A percentile compares a stretch with the other conserved stretches of the same genome.
phyloP scores from a whole-genome alignment of 805 yeast species.

The Blastobotrys parvus region DNA sequence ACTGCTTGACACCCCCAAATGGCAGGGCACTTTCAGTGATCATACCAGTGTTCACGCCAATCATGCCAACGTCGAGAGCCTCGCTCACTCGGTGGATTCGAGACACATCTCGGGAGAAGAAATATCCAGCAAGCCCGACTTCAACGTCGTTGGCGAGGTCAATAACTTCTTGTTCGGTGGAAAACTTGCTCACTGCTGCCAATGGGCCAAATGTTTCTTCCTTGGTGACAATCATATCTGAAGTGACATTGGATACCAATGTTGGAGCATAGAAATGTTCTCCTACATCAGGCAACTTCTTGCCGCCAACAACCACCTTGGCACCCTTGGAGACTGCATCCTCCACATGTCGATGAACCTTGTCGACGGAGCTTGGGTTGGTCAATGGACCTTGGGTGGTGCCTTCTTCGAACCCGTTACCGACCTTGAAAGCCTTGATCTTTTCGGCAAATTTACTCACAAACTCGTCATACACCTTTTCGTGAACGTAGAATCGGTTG shows the following conservation, averaged over 20 bases:
- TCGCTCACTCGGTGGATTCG: constrained; percentile 57
- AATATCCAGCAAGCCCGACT: constrained; percentile 73
- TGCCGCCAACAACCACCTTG: constrained; percentile 53
- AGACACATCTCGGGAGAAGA: constrained; percentile 49
- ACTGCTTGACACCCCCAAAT: constrained; percentile 66
- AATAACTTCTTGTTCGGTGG: constrained; percentile 56
- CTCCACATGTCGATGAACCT: constrained; percentile 53
- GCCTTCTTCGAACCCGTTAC: constrained; percentile 51
- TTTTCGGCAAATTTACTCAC: constrained; percentile 40
- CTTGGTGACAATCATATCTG: constrained; percentile 44
- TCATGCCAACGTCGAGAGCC: constrained; percentile 68
- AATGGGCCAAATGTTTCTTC: constrained; percentile 85
- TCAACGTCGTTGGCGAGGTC: constrained; percentile 54
- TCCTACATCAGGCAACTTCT: constrained; percentile 48
- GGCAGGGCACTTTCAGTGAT: constrained; percentile 48
- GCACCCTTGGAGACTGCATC: constrained; percentile 67
- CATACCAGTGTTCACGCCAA: constrained; percentile 70
- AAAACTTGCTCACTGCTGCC: constrained; percentile 61
- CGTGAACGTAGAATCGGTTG: constrained; percentile 63
- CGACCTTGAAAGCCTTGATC: constrained; percentile 43
- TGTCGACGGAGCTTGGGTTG: constrained; percentile 51
- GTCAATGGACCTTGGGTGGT: constrained; percentile 74
- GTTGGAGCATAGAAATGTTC: constrained; percentile 64
- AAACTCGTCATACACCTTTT: constrained; percentile 57
- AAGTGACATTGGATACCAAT: constrained; percentile 49